phyloP scores from a whole-genome alignment of 306 rosid genomes.

The Dicorynia guianensis region DNA sequence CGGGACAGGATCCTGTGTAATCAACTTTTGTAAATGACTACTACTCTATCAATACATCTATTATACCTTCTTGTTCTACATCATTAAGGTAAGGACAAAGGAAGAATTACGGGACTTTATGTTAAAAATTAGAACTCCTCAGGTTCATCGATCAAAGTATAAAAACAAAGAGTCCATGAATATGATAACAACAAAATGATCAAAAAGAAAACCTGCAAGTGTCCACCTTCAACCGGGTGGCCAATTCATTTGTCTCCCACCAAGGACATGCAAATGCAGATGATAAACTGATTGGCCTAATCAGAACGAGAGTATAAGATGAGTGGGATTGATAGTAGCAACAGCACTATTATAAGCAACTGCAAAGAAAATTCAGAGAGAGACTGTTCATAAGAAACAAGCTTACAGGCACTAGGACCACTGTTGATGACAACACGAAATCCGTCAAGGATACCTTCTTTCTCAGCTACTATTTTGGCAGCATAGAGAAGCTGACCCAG shows the following conservation, averaged over 20 bases:
- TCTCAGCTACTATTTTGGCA: conserved; percentile 81
- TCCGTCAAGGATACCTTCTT: conserved; percentile 81
- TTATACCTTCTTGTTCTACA: too few relatives aligned
- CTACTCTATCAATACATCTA: too few relatives aligned
- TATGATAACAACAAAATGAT: neutral
- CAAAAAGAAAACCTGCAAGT: neutral
- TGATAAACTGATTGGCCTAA: conserved; percentile 92
- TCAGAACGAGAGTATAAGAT: conserved; percentile 30
- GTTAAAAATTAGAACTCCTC: too few relatives aligned
- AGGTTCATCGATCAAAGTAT: too few relatives aligned
- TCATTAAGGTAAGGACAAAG: too few relatives aligned
- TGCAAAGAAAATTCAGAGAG: neutral
- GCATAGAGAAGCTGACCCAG: conserved; percentile 81
- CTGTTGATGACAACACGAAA: conserved; percentile 87
- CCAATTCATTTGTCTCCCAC: conserved; percentile 90
- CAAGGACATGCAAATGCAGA: conserved; percentile 89
- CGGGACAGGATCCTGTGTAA: too few relatives aligned
- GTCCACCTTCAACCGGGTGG: conserved; percentile 75
- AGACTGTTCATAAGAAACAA: conserved; percentile 10
- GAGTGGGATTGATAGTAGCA: neutral
- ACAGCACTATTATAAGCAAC: conserved; percentile 3
- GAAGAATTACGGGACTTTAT: too few relatives aligned
- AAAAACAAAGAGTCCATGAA: neutral
- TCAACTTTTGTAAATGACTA: too few relatives aligned
- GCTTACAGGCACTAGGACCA: conserved; percentile 82